Base-by-base conservation (phyloP, 1,139 yeast species). In the Yamadazyma spencermartinsiae region DNA sequence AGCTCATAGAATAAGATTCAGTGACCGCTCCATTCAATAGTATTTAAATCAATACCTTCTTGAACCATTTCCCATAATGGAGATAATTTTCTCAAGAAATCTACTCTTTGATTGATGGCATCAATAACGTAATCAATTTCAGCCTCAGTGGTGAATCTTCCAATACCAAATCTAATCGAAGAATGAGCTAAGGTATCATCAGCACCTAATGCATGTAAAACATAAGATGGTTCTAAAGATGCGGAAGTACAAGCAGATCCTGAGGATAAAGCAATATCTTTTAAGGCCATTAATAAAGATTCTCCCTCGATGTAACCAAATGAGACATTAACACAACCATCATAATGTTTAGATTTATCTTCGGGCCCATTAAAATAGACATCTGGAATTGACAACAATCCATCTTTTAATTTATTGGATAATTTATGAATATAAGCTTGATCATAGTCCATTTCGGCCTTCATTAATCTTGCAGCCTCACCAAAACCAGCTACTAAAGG, bases 161-260 rank as follows among this genome's bases (percentile, higher is more conserved):
- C 98, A 58, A 92, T 81, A 50, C 99, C 99, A 52, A 92, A 92
- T 61, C 99, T 79, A 55, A 92, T 94, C 24, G 96, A 86, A 14
- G 98, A 89, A 63, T 92, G 99, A 4, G 99, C 98, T 53, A 92
- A 75, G 8, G 98, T 98, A 59, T 92, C 99, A 62, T 92, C 98
- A 16, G 96, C 96, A 38, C 99, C 99, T 38, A 92, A 73, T 1
- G 98, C 98, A 54, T 92, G 95, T 55, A 92, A 75, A 28, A 92
- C 99, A 55, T 92, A 92, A 2, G 96, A 87, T 19, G 99, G 99
- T 64, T 92, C 99, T 55, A 92, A 76, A 6, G 98, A 90, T 0
- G 98, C 98, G 25, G 98, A 90, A 5, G 99, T 92, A 74, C 99
- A 92, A 3, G 98, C 98, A n/a, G 97, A 88, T 25, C 98, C 98